phyloP scores from a whole-genome alignment of 1,284 basidiomycete genomes.

The Microbotryum scabiosae region DNA sequence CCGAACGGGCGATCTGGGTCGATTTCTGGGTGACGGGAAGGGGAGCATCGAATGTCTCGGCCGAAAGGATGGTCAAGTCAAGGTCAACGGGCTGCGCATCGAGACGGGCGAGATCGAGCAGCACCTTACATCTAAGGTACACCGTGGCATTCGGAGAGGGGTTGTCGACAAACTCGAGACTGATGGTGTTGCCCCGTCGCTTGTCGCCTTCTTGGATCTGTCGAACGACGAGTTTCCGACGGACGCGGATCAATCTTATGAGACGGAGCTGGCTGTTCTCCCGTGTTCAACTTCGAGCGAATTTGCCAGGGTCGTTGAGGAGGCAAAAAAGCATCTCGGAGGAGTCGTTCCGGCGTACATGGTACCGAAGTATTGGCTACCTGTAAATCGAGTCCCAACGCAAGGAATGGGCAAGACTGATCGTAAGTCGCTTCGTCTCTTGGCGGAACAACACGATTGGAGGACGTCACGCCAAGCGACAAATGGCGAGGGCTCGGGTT shows the following conservation, averaged over 20 bases:
- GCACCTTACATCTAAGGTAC: conserved; percentile 19
- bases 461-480: neutral
- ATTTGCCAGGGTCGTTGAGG: conserved; percentile 15
- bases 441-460: conserved; percentile 17
- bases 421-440: conserved; percentile 15
- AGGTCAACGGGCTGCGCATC: conserved; percentile 32
- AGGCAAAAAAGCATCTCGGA: conserved; percentile 11
- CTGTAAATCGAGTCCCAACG: conserved; percentile 27
- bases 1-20: conserved; percentile 31
- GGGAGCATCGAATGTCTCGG: conserved; percentile 33
- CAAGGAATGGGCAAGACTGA: conserved; percentile 33
- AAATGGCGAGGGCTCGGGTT: neutral
- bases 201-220: conserved; percentile 29
- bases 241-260: neutral
- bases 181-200: conserved; percentile 10
- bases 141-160: conserved; percentile 16
- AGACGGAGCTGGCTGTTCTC: conserved; percentile 2
- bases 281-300: neutral
- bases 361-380: conserved; percentile 32
- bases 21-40: conserved; percentile 28
- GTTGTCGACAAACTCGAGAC: conserved; percentile 32
- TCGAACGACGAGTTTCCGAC: conserved; percentile 3
- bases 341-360: conserved; percentile 24
- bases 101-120: conserved; percentile 34
- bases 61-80: conserved; percentile 32